A percentile compares a stretch with the other conserved stretches of the same genome.
phyloP scores from a whole-genome alignment of 1,139 yeast genomes.

The Magnusiomyces ingens region DNA sequence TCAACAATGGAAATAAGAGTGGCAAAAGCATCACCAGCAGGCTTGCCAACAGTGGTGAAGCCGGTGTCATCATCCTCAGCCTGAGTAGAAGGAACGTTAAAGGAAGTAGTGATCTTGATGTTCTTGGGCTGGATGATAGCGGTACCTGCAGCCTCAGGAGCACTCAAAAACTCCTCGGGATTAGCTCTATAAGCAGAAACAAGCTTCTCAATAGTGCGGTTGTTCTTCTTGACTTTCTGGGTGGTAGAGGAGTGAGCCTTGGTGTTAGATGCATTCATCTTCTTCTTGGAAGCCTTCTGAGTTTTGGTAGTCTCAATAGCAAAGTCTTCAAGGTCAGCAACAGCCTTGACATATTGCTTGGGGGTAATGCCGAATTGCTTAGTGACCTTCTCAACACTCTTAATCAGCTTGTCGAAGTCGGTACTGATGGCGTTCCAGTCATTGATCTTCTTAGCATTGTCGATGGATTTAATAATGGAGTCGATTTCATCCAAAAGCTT shows the following conservation, averaged over 20 bases:
- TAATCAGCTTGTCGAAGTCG: conserved; percentile 74
- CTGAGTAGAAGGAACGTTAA: conserved; percentile 13
- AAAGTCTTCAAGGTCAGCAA: conserved; percentile 68
- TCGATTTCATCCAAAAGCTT: conserved; percentile 85
- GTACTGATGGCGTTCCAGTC: conserved; percentile 72
- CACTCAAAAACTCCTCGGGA: conserved; percentile 54
- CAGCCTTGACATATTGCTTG: conserved; percentile 56
- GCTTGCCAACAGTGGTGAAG: conserved; percentile 38
- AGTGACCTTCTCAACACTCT: conserved; percentile 56
- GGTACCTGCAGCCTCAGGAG: conserved; percentile 27
- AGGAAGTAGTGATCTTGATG: conserved; percentile 7
- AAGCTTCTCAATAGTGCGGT: conserved; percentile 57
- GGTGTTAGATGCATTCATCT: conserved; percentile 74
- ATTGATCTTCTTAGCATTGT: conserved; percentile 59
- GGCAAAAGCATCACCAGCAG: conserved; percentile 46
- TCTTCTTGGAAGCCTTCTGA: conserved; percentile 56
- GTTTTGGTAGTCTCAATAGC: conserved; percentile 51
- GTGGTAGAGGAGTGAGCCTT: conserved; percentile 82
- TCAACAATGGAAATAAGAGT: conserved; percentile 73
- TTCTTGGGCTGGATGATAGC: background rate
- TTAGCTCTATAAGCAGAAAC: conserved; percentile 56
- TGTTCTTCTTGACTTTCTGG: conserved; percentile 81
- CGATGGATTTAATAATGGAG: conserved; percentile 58
- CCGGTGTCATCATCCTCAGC: conserved; percentile 33
- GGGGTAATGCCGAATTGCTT: conserved; percentile 74